Evolutionary conservation across 1,284 basidiomycete genomes (phyloP).

Genomic region (Lentinula novae-zelandiae): DNA sequence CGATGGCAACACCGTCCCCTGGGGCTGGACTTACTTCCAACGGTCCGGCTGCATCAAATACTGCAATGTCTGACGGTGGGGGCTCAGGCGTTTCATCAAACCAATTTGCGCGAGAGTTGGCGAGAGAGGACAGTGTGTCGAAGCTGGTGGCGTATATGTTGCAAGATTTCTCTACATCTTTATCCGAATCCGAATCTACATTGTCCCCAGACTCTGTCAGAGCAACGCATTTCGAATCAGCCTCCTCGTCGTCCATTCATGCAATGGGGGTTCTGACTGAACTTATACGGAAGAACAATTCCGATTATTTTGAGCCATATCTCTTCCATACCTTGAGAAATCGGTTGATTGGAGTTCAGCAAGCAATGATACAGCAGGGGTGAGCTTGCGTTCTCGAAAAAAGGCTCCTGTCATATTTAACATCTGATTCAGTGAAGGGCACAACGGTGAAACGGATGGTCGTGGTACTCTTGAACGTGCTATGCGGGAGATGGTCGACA

Average conservation of each 20-base stretch:
- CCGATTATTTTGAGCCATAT: constrained; percentile 98
- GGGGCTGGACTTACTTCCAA: constrained; percentile 52
- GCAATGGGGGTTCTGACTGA: constrained; percentile 93
- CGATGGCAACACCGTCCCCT: constrained; percentile 89
- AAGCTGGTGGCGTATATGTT: constrained; percentile 83
- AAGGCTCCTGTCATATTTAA: not conserved
- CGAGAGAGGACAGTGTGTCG: constrained; percentile 68
- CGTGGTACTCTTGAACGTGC: constrained; percentile 74
- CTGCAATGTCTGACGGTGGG: constrained; percentile 29
- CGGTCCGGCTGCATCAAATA: not conserved
- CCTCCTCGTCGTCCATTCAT: constrained; percentile 86
- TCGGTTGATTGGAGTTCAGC: constrained; percentile 83
- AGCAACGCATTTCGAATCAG: constrained; percentile 50
- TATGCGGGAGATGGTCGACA: constrained; percentile 84
- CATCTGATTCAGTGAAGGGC: not conserved
- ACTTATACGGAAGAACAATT: constrained; percentile 97
- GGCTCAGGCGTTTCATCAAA: constrained; percentile 79
- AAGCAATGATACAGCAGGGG: constrained; percentile 25
- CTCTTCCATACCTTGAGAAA: constrained; percentile 95
- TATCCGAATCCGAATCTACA: not conserved
- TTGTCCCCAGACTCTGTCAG: not conserved
- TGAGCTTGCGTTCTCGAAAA: not conserved
- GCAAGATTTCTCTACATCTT: constrained; percentile 49
- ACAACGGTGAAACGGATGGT: constrained; percentile 43
- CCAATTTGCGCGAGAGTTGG: constrained; percentile 88